Percentiles rank a stretch among this genome's conserved stretches.
phyloP scores from a whole-genome alignment of 2,329 filamentous ascomycete genomes.

The Diaporthe citriasiana region DNA sequence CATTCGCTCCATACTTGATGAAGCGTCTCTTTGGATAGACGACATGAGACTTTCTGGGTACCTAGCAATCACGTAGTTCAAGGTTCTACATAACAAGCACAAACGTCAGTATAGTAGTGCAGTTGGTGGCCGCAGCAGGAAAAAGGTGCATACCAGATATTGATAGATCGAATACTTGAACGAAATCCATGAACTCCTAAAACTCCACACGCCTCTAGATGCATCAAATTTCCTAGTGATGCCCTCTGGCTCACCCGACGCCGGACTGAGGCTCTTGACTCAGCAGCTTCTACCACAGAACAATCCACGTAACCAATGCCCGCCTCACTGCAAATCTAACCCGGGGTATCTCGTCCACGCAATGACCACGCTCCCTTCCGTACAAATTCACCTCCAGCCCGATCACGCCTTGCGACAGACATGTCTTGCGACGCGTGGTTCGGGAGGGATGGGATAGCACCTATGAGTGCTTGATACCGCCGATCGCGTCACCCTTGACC shows the following conservation, averaged over 20 bases:
- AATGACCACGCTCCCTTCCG: slow-evolving; percentile 19
- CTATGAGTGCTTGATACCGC: slow-evolving; percentile 83
- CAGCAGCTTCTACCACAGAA: neutral
- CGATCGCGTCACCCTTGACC: slow-evolving; percentile 87
- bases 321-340: slow-evolving; percentile 23
- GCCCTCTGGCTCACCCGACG: slow-evolving; percentile 20
- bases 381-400: neutral
- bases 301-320: slow-evolving; percentile 13
- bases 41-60: neutral
- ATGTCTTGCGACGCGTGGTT: neutral
- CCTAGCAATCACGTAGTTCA: neutral
- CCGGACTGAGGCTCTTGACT: slow-evolving; percentile 7
- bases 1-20: slow-evolving; percentile 77
- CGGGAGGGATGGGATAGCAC: neutral
- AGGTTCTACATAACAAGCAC: neutral
- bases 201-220: slow-evolving; percentile 39
- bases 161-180: neutral
- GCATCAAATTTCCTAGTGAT: slow-evolving; percentile 30
- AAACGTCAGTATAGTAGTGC: neutral
- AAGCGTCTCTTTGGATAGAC: slow-evolving; percentile 71
- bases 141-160: slow-evolving; percentile 20
- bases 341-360: slow-evolving; percentile 40
- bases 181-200: slow-evolving; percentile 19
- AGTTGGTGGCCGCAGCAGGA: neutral
- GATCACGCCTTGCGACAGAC: neutral